Evolutionary conservation across 108 stramenopile species (phyloP).

Genomic region (Cyclotella kingstonii): DNA sequence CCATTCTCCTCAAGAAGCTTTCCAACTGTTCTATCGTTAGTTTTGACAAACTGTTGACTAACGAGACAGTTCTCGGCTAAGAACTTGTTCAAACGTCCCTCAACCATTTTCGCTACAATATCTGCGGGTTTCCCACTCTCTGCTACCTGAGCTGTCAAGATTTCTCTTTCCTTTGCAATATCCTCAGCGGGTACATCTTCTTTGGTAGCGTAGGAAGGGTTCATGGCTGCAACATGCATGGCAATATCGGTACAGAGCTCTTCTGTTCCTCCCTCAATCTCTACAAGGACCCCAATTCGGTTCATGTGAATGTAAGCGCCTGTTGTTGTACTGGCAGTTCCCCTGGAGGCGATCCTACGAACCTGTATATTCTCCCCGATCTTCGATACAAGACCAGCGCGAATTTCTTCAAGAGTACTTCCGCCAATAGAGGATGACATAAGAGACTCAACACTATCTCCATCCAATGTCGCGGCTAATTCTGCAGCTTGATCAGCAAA

Average conservation of each 20-base stretch:
- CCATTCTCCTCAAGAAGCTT: conserved; percentile 67
- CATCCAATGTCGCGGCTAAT: conserved; percentile 39
- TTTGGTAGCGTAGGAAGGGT: conserved; percentile 65
- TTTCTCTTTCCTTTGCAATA: conserved; percentile 66
- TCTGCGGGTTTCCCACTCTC: conserved; percentile 78
- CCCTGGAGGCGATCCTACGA: conserved; percentile 55
- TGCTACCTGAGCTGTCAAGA: conserved; percentile 61
- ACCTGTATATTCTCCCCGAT: conserved; percentile 83
- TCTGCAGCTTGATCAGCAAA: conserved; percentile 65
- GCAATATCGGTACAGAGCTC: conserved; percentile 57
- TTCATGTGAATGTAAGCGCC: conserved; percentile 77
- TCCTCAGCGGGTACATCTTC: conserved; percentile 77
- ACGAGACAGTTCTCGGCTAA: conserved; percentile 73
- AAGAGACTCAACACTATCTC: conserved; percentile 50
- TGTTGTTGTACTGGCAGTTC: conserved; percentile 39
- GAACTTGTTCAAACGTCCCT: conserved; percentile 81
- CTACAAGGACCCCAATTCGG: conserved; percentile 61
- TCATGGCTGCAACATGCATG: conserved; percentile 86
- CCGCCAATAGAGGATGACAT: conserved; percentile 51
- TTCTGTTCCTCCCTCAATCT: conserved; percentile 57
- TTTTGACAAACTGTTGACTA: conserved; percentile 74
- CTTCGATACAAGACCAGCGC: conserved; percentile 70
- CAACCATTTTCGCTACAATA: conserved; percentile 84
- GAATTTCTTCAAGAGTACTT: conserved; percentile 43
- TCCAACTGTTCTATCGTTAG: conserved; percentile 68